Evolutionary conservation across 1,284 basidiomycete genomes (phyloP).

Genomic region (Stygiomarasmius scandens): DNA sequence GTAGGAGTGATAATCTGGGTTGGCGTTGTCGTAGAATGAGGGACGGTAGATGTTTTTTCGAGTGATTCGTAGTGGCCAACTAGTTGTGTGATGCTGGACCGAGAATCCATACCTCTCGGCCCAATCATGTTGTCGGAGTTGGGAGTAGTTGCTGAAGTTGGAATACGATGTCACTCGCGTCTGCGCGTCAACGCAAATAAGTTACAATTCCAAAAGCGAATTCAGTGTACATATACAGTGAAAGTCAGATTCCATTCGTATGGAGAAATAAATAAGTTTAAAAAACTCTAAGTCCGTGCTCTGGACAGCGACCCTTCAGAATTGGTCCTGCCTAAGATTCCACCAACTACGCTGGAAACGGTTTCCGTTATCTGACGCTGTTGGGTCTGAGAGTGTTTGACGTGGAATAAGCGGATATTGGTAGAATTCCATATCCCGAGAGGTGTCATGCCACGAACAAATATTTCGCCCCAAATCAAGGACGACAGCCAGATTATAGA

Average conservation of each 20-base stretch:
- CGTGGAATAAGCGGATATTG: slow-evolving; percentile 83
- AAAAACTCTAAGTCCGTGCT: slow-evolving; percentile 5
- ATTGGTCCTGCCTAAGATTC: slow-evolving; percentile 48
- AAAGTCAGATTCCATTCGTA: no score
- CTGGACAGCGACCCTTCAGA: slow-evolving; percentile 28
- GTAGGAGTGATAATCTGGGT: slow-evolving; percentile 12
- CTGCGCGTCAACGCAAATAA: no score
- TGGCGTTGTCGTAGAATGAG: slow-evolving; percentile 13
- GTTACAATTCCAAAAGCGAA: no score
- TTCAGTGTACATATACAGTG: no score
- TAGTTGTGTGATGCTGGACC: slow-evolving; percentile 36
- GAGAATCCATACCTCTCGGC: slow-evolving; percentile 17
- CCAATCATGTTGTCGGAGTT: slow-evolving; percentile 19
- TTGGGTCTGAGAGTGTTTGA: slow-evolving; percentile 78
- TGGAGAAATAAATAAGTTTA: neutral
- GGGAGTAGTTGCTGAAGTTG: neutral
- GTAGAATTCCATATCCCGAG: slow-evolving; percentile 88
- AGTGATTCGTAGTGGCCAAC: slow-evolving; percentile 47
- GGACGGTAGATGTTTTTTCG: no score
- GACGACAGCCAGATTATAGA: slow-evolving; percentile 89
- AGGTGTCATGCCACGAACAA: slow-evolving; percentile 84
- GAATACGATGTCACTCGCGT: no score
- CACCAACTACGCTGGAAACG: slow-evolving; percentile 76
- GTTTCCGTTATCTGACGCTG: slow-evolving; percentile 74
- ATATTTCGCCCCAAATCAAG: slow-evolving; percentile 91